Conservation (phyloP, 129 eudicot species). For the Centaurea solstitialis region DNA sequence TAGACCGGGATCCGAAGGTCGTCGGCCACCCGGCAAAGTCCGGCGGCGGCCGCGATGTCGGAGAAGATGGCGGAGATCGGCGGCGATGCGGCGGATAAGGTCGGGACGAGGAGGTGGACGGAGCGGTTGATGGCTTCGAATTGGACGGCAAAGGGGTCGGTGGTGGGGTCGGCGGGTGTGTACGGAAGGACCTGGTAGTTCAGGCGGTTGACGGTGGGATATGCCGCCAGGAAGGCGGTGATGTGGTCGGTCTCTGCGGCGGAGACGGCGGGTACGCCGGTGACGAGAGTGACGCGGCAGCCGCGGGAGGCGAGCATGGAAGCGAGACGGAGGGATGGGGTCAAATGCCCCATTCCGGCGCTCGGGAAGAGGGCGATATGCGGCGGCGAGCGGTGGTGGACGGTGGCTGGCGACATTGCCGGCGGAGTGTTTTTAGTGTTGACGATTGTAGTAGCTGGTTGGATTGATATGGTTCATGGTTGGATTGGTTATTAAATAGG, state of each 20-base stretch:
- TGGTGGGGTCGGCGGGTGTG: conserved; percentile 18
- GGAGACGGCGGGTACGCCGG: conserved; percentile 46
- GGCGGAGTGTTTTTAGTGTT: too few species aligned
- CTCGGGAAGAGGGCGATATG: conserved; percentile 50
- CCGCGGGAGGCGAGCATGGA: conserved; percentile 45
- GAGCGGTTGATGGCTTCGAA: conserved; percentile 44
- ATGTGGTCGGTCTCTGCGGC: conserved; percentile 42
- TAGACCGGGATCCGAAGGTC: conserved; percentile 34
- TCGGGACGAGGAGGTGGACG: conserved; percentile 39
- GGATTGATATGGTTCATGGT: neutral
- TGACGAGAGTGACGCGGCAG: conserved; percentile 41
- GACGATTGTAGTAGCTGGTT: too few species aligned
- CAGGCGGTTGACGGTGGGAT: conserved; percentile 38
- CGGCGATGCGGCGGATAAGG: conserved; percentile 46
- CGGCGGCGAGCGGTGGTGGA: conserved; percentile 24
- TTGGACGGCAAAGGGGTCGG: conserved; percentile 51
- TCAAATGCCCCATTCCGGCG: conserved; percentile 68
- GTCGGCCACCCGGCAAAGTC: conserved; percentile 22
- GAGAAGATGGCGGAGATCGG: conserved; percentile 48
- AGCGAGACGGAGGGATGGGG: conserved; percentile 56
- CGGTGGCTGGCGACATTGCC: neutral
- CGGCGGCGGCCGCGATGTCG: conserved; percentile 30
- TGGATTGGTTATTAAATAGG: too few species aligned
- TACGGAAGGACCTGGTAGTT: conserved; percentile 43
- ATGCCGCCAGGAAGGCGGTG: conserved; percentile 35